Evolutionary conservation across 2,329 filamentous ascomycete genomes (phyloP), one percentile per base, ranked within the genome.

Genomic region (Geosmithia putterillii): DNA sequence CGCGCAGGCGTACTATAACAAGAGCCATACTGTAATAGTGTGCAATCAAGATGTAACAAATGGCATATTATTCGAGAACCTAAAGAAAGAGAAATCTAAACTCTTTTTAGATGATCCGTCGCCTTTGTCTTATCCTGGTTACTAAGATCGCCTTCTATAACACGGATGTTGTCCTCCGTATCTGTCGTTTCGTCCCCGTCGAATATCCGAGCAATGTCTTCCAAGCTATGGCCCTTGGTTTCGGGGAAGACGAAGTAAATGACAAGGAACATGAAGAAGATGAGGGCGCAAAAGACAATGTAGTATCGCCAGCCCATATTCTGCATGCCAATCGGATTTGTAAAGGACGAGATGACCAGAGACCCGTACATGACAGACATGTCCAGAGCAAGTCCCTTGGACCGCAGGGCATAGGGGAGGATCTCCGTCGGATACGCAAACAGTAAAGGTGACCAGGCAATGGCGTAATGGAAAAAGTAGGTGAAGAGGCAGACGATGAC

Each of bases 401-500:
- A 50, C 25, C 63, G 59, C 2, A 64, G 48, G 15, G 53, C 52
- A 44, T 61, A 67, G 7, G 60, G 60, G 42, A 60, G 57, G 35
- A 66, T 62, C 43, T 67, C 64, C 10, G 56, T 57, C 0, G 58
- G 58, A 48, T 68, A 74, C 3, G 62, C 61, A 42, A 68, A 57
- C 12, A 70, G 58, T 4, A 72, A 56, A 44, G 67, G 66, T 3
- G 68, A 68, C 57, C 63, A 71, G 18, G 65, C 65, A 42, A 70
- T 62, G 37, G 65, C 57, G 51, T 73, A 65, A 46, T 63, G 56
- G 41, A 69, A 63, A 46, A 59, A 66, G 54, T 65, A 71, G 45
- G 68, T 56, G 50, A 66, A 74, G 20, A 74, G 63, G 49, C 64
- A 65, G 10, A 64, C 65, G 41, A 75, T 65, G 15, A 70, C 65